Conservation (phyloP, 2,329 filamentous ascomycete species). For the Endoconidiophora laricicola region DNA sequence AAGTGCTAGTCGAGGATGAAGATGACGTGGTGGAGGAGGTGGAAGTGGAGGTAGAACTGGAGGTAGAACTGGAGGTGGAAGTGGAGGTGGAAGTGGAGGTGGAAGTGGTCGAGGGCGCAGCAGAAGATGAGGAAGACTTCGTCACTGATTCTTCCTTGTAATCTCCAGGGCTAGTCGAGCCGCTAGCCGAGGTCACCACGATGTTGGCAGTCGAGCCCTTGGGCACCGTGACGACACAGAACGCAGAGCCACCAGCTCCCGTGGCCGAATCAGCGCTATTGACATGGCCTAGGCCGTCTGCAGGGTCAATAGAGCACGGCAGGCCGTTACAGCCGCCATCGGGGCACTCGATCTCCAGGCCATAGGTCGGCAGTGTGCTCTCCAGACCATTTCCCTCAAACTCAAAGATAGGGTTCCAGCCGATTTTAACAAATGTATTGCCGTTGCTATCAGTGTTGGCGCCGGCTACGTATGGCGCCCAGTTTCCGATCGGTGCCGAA, state of each 20-base stretch:
- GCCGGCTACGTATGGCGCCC: constrained; percentile 60
- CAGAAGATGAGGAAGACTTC: constrained; percentile 12
- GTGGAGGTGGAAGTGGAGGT: constrained; percentile 16
- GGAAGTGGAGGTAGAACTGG: constrained; percentile 18
- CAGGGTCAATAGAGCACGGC: constrained; percentile 56
- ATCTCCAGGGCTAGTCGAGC: constrained; percentile 16
- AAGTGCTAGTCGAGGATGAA: constrained; percentile 5
- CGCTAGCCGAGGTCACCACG: constrained; percentile 38
- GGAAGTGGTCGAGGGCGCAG: constrained; percentile 13
- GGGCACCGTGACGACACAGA: constrained; percentile 62
- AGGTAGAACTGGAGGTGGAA: constrained; percentile 16
- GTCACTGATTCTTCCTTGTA: constrained; percentile 1
- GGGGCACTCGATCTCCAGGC: constrained; percentile 53
- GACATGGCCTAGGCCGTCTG: constrained; percentile 39
- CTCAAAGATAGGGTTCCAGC: constrained; percentile 61
- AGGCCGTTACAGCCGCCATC: constrained; percentile 50
- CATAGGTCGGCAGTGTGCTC: constrained; percentile 44
- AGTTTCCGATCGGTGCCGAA: constrained; percentile 51
- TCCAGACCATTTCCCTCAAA: constrained; percentile 41
- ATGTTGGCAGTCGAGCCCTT: constrained; percentile 50
- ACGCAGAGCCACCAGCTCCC: constrained; percentile 52
- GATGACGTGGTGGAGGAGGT: constrained; percentile 13
- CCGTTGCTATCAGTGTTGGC: constrained; percentile 51
- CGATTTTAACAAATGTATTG: constrained; percentile 57
- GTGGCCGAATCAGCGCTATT: constrained; percentile 33